Percentiles rank a stretch among this genome's conserved stretches.
Conservation (phyloP, 805 yeast genomes). For the Myxozyma kluyveri region DNA sequence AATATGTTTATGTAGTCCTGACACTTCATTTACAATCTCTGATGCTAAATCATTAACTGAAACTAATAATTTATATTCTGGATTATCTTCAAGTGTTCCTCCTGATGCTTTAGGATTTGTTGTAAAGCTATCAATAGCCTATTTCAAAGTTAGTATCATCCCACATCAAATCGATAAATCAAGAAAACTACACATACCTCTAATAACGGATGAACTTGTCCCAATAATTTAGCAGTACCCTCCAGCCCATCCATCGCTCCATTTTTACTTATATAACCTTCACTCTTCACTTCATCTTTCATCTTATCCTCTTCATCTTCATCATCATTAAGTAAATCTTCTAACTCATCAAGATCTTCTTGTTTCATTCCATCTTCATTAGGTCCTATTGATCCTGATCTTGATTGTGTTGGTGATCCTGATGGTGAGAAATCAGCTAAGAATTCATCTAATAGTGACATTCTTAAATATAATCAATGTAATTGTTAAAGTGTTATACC, state of each 20-base stretch:
- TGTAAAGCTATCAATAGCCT: conserved; percentile 21
- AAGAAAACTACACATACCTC: conserved; percentile 7
- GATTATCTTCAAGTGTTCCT: conserved; percentile 36
- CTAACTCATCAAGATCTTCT: conserved; percentile 8
- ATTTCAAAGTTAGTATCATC: neutral
- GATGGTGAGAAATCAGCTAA: conserved; percentile 38
- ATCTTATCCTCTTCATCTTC: neutral
- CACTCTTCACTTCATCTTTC: neutral
- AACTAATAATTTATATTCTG: conserved; percentile 52
- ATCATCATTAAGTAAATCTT: neutral
- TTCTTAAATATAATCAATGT: conserved; percentile 18
- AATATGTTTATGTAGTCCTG: conserved; percentile 48
- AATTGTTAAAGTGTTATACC: no score
- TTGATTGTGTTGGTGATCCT: conserved; percentile 19
- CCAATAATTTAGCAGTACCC: conserved; percentile 13
- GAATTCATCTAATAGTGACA: conserved; percentile 44
- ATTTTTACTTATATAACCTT: conserved; percentile 10
- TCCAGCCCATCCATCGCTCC: conserved; percentile 18
- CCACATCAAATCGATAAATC: neutral
- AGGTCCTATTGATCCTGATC: conserved; percentile 13
- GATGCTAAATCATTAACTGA: conserved; percentile 54
- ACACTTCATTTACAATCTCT: conserved; percentile 55
- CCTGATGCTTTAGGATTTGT: conserved; percentile 32
- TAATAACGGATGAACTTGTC: conserved; percentile 14
- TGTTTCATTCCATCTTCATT: conserved; percentile 31